Base-by-base conservation (phyloP, 495 filamentous ascomycete genomes). In the Hypoxylon lienhwacheense region DNA sequence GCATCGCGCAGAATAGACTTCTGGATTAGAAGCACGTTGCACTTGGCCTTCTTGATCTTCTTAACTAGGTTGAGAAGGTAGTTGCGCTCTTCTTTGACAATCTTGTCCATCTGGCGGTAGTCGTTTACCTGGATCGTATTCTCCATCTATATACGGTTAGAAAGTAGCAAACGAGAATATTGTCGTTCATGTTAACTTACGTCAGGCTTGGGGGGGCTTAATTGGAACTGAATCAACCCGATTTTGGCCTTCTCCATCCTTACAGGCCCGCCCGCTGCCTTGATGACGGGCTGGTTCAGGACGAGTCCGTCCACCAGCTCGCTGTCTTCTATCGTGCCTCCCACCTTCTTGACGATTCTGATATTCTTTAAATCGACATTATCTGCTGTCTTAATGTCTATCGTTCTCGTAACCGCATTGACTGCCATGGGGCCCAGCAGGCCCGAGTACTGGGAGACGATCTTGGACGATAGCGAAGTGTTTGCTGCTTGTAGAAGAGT, bases 1-100 rank as follows among this genome's bases (percentile, higher is more conserved):
- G 93, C 93, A 67, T 98, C 93, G 61, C 93, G 84, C 34, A 98
- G 83, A 60, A 98, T 98, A 12, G 92, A 97, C 73, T 98, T 98
- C 67, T 98, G 93, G 61, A 98, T 97, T 60, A 98, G 80, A 45
- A 98, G 85, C 24, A 98, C 95, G 65, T 98, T 98, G 78, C 93
- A 98, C 75, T 97, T 97, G 61, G 91, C 91, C 79, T 96, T 97
- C 77, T 97, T 96, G 75, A 98, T 98, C 82, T 97, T 98, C 83
- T 98, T 98, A 66, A 91, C 90, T 84, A 98, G 90, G 75, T 97
- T 96, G 34, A 98, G 83, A 51, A 98, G 80, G 73, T 98, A 98
- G 52, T 91, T 90, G 51, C 95, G 89, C 77, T 98, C 93, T 75
- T 98, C 93, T 73, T 98, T 98, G 47, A 98, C 80, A 60, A 98